Base-by-base conservation (phyloP, 306 rosid genomes). In the Sindora glabra region DNA sequence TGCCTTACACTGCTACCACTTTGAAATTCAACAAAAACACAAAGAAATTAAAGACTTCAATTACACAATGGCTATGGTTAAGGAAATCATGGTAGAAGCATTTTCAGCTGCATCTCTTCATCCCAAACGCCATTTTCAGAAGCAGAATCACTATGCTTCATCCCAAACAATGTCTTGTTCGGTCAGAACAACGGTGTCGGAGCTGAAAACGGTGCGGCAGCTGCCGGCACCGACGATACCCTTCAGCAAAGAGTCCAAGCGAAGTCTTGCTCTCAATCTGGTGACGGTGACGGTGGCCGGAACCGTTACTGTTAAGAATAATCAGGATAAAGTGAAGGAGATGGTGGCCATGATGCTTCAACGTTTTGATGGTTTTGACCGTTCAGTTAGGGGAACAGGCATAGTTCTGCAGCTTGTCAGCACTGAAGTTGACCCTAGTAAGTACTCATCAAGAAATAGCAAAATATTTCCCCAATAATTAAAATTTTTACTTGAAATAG, bases 351-450 rank as follows among this genome's bases (percentile, higher is more conserved):
- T 15, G 62, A 30, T 68, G 66, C 63, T 53, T 53, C 62, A 39
- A 5, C 15, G 11, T 14, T 63, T 72, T 15, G 69, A 40, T 33
- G 0, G 29, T 38, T 26, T 21, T 27, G 14, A 9, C 21, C 14
- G 10, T 45, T 15, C 23, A 10, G 3, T 3, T 37, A 24, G 3
- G 19, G 52, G 16, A 17, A 41, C 41, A 40, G 67, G 59, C 39
- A 13, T 73, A 3, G 56, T 69, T 24, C 16, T 73, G 54, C 79
- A 69, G 60, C 58, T 78, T 37, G 67, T 64, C 17, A 68, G 73
- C 59, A 59, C 67, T 33, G n/a, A 68, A 73, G 25, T 33, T 55
- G 54, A 73, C 32, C 58, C 70, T 0, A 13, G 83, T 73, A 68
- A 67, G 75, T 51, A 10, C 37, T n/a, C n/a, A n/a, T n/a, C n/a